A percentile compares a stretch with the other conserved stretches of the same genome.
Conservation (phyloP, 225 moss, liverwort and hornwort genomes). For the Polytrichum commune region DNA sequence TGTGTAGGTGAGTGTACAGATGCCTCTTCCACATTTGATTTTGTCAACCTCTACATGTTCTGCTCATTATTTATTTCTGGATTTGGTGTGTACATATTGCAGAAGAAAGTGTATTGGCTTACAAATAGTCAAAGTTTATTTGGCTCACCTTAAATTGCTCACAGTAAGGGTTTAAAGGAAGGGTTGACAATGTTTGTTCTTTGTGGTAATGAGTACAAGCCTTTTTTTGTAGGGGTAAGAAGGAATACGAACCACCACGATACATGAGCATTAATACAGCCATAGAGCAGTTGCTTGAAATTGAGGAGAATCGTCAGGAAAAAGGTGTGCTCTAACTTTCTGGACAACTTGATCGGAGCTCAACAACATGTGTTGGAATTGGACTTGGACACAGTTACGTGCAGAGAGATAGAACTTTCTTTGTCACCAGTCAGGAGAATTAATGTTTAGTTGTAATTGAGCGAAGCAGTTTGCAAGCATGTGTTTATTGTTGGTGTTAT, state of each 20-base stretch:
- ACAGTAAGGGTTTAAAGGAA: too few species aligned
- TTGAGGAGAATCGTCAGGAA: conserved; percentile 66
- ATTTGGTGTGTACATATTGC: too few species aligned
- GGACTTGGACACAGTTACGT: too few species aligned
- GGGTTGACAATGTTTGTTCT: too few species aligned
- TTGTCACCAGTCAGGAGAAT: too few species aligned
- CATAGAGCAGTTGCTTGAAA: conserved; percentile 90
- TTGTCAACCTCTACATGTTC: conserved; percentile 9
- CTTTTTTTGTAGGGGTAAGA: conserved; percentile 63
- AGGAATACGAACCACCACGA: conserved; percentile 84
- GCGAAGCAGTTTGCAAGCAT: neutral
- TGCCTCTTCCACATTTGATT: conserved; percentile 7
- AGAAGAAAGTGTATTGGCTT: too few species aligned
- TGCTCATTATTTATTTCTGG: neutral
- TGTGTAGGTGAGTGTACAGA: conserved; percentile 83
- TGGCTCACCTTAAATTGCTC: too few species aligned
- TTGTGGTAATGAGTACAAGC: neutral
- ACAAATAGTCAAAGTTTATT: neutral
- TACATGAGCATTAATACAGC: conserved; percentile 97
- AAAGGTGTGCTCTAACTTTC: conserved; percentile 49
- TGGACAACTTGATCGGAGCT: neutral
- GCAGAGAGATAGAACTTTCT: too few species aligned
- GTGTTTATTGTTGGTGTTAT: neutral
- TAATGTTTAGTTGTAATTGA: too few species aligned
- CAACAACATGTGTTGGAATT: too few species aligned